Evolutionary conservation across 768 basidiomycete genomes (phyloP).

Genomic region (Tricholoma terreum): DNA sequence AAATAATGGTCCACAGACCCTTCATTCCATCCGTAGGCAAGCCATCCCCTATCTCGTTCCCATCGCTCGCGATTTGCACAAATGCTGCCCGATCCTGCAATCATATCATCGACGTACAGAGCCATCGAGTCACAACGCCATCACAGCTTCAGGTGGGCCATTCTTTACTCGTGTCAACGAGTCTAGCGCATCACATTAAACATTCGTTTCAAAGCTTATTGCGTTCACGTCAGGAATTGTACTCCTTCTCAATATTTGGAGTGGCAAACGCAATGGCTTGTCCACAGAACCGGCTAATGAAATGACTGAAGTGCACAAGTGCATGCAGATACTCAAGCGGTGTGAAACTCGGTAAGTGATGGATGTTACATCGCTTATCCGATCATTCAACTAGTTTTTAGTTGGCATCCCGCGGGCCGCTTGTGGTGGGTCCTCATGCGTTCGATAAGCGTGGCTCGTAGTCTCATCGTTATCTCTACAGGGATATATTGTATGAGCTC

Average conservation of each 20-base stretch:
- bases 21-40: constrained; percentile 64
- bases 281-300: constrained; percentile 49
- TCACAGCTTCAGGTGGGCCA: constrained; percentile 36
- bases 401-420: constrained; percentile 45
- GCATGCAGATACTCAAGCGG: constrained; percentile 49
- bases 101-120: constrained; percentile 69
- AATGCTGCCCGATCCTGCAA: constrained; percentile 78
- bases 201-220: constrained; percentile 27
- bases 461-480: constrained; percentile 27
- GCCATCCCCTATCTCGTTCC: constrained; percentile 48
- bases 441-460: constrained; percentile 12
- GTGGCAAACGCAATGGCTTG: constrained; percentile 48
- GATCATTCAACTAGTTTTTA: neutral
- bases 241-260: constrained; percentile 67
- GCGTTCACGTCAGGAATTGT: constrained; percentile 52
- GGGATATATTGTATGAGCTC: constrained; percentile 73
- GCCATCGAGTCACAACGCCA: constrained; percentile 31
- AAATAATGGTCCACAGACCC: constrained; percentile 75
- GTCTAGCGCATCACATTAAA: neutral
- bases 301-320: constrained; percentile 64
- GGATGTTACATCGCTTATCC: neutral
- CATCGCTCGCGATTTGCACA: constrained; percentile 73
- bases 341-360: constrained; percentile 33
- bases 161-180: constrained; percentile 3
- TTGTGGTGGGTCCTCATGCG: constrained; percentile 33